Evolutionary conservation across 1,284 basidiomycete genomes (phyloP).

Genomic region (Moesziomyces parantarcticus): DNA sequence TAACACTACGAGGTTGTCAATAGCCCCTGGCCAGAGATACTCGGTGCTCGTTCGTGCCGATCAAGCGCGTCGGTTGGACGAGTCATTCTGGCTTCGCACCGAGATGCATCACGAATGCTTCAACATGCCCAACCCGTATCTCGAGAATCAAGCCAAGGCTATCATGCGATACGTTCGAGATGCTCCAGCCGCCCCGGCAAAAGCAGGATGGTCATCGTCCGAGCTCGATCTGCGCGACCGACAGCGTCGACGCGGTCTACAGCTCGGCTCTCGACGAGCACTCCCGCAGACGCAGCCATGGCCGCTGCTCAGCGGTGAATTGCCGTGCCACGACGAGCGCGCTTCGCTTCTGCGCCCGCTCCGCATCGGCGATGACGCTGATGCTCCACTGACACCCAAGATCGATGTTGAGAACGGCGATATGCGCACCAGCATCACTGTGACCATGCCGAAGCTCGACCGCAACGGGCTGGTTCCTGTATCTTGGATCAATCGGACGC

Average conservation of each 20-base stretch:
- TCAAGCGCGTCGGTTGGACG: neutral
- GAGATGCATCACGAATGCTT: conserved; percentile 70
- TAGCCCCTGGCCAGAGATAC: conserved; percentile 71
- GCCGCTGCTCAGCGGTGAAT: neutral
- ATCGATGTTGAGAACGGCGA: conserved; percentile 13
- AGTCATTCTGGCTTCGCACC: conserved; percentile 26
- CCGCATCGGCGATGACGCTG: neutral
- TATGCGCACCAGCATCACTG: conserved; percentile 14
- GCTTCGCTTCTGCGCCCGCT: conserved; percentile 23
- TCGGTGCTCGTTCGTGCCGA: conserved; percentile 68
- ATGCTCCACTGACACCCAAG: too few relatives aligned
- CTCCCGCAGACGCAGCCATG: conserved; percentile 7
- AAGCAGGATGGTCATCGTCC: too few relatives aligned
- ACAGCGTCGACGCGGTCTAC: too few relatives aligned
- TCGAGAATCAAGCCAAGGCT: conserved; percentile 66
- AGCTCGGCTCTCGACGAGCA: too few relatives aligned
- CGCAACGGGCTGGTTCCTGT: conserved; percentile 26
- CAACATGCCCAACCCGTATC: conserved; percentile 59
- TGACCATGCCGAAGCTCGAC: conserved; percentile 27
- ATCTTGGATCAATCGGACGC: conserved; percentile 26
- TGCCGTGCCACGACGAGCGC: conserved; percentile 37
- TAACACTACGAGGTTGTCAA: conserved; percentile 66
- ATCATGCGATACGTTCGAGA: conserved; percentile 62
- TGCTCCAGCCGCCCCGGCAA: too few relatives aligned
- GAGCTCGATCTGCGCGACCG: too few relatives aligned